Percentiles rank a stretch among this genome's conserved stretches.
Conservation (phyloP, 805 yeast genomes). For the Lachancea thermotolerans region DNA sequence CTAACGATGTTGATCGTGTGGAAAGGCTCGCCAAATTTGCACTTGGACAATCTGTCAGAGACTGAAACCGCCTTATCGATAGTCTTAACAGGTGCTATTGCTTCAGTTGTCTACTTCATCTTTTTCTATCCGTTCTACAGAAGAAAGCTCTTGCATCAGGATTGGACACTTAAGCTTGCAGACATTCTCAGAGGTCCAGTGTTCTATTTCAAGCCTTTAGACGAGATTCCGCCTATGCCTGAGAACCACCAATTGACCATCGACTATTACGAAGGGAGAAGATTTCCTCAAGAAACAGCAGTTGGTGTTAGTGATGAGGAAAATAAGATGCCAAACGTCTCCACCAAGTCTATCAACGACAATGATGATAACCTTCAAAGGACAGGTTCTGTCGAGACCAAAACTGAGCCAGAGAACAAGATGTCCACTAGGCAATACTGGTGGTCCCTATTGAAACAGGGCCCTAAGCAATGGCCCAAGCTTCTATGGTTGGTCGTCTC, state of each 20-base stretch:
- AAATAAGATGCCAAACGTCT: conserved; percentile 4
- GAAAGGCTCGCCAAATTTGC: conserved; percentile 71
- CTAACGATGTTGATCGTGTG: conserved; percentile 72
- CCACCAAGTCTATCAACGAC: conserved; percentile 11
- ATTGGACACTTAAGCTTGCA: conserved; percentile 58
- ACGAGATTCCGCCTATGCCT: conserved; percentile 61
- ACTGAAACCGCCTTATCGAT: conserved; percentile 53
- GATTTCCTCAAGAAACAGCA: conserved; percentile 25
- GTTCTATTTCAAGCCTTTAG: conserved; percentile 46
- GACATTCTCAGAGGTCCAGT: conserved; percentile 53
- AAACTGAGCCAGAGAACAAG: conserved; percentile 13
- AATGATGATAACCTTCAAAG: conserved; percentile 9
- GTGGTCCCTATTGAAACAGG: conserved; percentile 35
- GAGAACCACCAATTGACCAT: conserved; percentile 47
- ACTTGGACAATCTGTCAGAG: conserved; percentile 45
- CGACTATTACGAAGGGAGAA: conserved; percentile 63
- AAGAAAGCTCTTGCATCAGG: conserved; percentile 53
- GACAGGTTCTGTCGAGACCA: conserved; percentile 10
- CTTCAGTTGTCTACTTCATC: conserved; percentile 42
- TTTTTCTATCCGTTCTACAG: conserved; percentile 56
- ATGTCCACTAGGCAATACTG: conserved; percentile 35
- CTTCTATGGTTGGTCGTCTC: conserved; percentile 42
- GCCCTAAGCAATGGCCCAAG: conserved; percentile 50
- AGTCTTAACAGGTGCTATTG: conserved; percentile 59
- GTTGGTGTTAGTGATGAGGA: conserved; percentile 15